Evolutionary conservation across 164 flowering plant species (phyloP), one percentile per base, ranked within the genome.

Genomic region (Hamamelis virginiana): DNA sequence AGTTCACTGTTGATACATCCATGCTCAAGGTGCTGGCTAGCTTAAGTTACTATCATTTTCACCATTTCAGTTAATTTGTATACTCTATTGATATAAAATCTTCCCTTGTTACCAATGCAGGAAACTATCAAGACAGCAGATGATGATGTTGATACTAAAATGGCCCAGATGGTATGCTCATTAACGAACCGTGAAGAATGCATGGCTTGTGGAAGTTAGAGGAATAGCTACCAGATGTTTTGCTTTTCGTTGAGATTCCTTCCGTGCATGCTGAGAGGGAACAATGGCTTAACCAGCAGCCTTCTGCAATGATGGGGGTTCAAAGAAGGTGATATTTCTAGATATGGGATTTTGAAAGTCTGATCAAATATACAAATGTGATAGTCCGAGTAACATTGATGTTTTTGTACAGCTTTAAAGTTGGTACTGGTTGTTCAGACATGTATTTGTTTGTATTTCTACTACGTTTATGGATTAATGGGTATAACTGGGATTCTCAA

Each of bases 81-180:
- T 61, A 38, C 57, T 63, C 14, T 26, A 60, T 41, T 55, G 67
- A 62, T 23, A 18, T 15, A 45, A 46, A 15, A 45, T 67, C 21
- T 15, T n/a, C 9, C 16, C 16, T 12, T 56, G 41, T 8, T 56
- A 44, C 28, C n/a, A 22, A 48, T 71, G 70, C 81, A 87, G 92
- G 91, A 84, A 28, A 79, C 74, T 59, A 16, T 71, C 4, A 60
- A 58, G 43, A 19, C 55, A 10, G 79, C 21, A 28, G 85, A 75
- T 50, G 91, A 78, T 26, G 93, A 84, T 72, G 83, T 74, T n/a
- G 75, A 77, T 63, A 69, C 86, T 15, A 83, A 87, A 66, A 85
- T 87, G 90, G 95, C 97, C 19, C 92, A 94, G 68, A 77, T 95
- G 87, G 93, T 89, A 15, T 92, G 97, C 70, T 92, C 97, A 15